A percentile compares a stretch with the other conserved stretches of the same genome.
Conservation (phyloP, 345 rosid genomes). For the Syzygium aqueum region DNA sequence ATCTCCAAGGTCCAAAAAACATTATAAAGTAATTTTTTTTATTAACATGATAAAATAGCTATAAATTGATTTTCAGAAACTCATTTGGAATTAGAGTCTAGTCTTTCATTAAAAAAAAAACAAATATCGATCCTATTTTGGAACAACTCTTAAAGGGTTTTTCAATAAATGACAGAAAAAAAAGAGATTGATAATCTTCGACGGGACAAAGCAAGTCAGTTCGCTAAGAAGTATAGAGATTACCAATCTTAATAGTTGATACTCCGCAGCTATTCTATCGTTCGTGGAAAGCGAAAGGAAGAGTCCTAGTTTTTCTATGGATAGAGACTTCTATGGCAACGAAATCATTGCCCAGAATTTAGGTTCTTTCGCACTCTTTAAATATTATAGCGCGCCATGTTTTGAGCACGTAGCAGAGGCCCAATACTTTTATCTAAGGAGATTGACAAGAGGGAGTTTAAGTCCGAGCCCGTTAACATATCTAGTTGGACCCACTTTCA, state of each 20-base stretch:
- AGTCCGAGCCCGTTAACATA: too few species aligned
- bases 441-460: too few species aligned
- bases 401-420: too few species aligned
- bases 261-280: too few species aligned
- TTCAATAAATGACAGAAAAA: background rate
- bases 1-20: background rate
- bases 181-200: background rate
- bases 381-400: background rate
- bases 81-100: background rate
- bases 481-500: too few species aligned
- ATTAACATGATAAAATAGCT: background rate
- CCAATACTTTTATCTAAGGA: too few species aligned
- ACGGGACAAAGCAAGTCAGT: background rate
- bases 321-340: background rate
- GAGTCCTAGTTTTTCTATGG: background rate
- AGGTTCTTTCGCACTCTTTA: background rate
- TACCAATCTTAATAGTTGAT: too few species aligned
- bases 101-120: background rate
- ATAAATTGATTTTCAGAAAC: background rate
- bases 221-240: too few species aligned
- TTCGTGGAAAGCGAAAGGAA: too few species aligned
- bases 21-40: background rate
- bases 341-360: background rate
- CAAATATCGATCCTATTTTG: background rate
- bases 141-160: background rate